Conservation (phyloP, 2,329 filamentous ascomycete genomes). For the Tolypocladium endophyticum region DNA sequence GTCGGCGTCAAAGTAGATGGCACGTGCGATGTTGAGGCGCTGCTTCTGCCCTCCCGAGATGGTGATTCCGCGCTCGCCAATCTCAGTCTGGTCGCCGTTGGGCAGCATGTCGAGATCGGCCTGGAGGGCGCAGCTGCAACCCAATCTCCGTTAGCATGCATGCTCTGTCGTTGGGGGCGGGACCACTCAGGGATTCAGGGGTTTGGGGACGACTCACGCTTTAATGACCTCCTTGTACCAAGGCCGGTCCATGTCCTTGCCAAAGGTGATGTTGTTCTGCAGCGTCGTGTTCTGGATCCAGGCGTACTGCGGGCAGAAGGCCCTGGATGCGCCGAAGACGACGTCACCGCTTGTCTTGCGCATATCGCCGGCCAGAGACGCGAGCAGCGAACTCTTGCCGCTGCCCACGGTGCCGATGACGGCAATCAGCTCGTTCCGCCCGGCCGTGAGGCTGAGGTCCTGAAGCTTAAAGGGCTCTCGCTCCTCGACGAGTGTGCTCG, state of each 20-base stretch:
- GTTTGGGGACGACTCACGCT: constrained; percentile 38
- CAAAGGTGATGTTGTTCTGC: constrained; percentile 83
- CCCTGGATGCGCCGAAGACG: constrained; percentile 65
- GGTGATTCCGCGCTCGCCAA: constrained; percentile 90
- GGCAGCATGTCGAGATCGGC: constrained; percentile 91
- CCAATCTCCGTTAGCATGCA: constrained; percentile 3
- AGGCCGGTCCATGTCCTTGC: constrained; percentile 59
- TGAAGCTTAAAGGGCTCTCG: constrained; percentile 63
- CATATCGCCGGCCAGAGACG: constrained; percentile 90
- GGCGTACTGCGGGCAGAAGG: constrained; percentile 92
- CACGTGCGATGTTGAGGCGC: constrained; percentile 82
- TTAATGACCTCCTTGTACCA: constrained; percentile 83
- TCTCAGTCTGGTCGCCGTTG: constrained; percentile 78
- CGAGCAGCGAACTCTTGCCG: constrained; percentile 82
- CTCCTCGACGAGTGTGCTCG: constrained; percentile 46
- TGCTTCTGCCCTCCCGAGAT: constrained; percentile 95
- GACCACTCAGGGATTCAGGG: neutral
- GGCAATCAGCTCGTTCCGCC: constrained; percentile 66
- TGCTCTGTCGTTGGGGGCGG: neutral
- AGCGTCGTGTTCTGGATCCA: constrained; percentile 95
- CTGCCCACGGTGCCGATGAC: constrained; percentile 86
- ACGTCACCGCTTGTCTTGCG: constrained; percentile 67
- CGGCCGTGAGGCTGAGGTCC: constrained; percentile 55
- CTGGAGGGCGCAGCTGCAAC: constrained; percentile 60
- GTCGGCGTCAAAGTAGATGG: constrained; percentile 60